Base-by-base conservation (phyloP, 805 yeast genomes). In the Priceomyces medius region DNA sequence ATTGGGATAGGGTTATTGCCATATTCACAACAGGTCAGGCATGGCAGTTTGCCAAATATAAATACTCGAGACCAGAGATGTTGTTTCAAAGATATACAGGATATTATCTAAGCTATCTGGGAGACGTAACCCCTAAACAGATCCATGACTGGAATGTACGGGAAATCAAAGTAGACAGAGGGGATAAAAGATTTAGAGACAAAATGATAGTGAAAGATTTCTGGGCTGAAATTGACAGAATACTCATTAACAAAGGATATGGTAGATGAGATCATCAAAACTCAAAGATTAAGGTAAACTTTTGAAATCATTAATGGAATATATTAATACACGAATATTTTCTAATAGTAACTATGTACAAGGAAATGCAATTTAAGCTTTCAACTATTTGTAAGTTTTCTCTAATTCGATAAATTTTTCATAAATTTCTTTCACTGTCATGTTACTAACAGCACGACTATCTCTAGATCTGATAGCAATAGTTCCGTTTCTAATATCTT, bases 1-100 rank as follows among this genome's bases (percentile, higher is more conserved):
- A 93, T 65, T 93, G 99, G 99, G 95, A 88, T 57, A 77, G 99
- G 44, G 97, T 93, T 1, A 87, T 91, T 37, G 97, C 96, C 0
- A 86, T 93, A 28, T 84, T 93, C 68, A 91, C 97, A 13, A 91
- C 97, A 8, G 99, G 99, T 9, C 99, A 93, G 67, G 74, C 83
- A 41, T 93, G 99, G 99, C 99, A 93, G 66, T 88, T 93, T 66
- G 80, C 86, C 56, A 79, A 81, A 54, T 93, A 91, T 64, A 85
- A 84, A 58, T 85, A 89, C 80, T 74, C 80, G 29, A 80, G 83
- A 41, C 97, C 99, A 2, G 80, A 84, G 45, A 71, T 71, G 33
- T 71, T 93, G 48, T 93, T 93, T 63, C 93, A 85, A 55, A 81
- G 79, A 51, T 85, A 85, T 49, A 81, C 84, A 45, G 99, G 99